These are phyloP conservation scores for Botrytis fragariae DNA, from an alignment of 2,329 filamentous ascomycete genomes.

Conservation along the genomic window DNA sequence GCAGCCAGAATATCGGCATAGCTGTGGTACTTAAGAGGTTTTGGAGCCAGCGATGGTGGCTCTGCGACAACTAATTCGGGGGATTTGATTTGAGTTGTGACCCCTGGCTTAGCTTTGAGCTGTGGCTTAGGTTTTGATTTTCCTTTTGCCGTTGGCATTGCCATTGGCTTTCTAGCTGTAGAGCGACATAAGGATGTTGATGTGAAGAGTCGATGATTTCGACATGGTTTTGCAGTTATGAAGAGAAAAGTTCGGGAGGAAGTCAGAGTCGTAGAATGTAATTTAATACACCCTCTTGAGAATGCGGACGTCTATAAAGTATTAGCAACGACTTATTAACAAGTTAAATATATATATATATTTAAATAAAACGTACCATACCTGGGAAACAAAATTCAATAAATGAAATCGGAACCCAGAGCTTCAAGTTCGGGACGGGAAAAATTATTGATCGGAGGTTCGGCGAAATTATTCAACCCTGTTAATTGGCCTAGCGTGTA, in stretches of 20 bases:
- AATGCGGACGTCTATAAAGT: constrained; percentile 39
- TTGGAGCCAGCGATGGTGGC: constrained; percentile 1
- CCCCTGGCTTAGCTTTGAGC: constrained; percentile 11
- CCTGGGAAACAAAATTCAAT: constrained; percentile 21
- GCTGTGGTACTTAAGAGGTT: constrained; percentile 39
- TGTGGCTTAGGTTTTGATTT: constrained; percentile 14
- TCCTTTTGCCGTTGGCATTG: not conserved
- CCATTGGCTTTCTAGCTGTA: constrained; percentile 22
- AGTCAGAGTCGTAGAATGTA: constrained; percentile 26
- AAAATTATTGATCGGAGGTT: constrained; percentile 27
- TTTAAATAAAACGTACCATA: constrained; percentile 7
- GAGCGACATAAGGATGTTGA: constrained; percentile 28
- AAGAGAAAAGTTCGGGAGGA: constrained; percentile 20
- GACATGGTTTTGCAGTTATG: constrained; percentile 22
- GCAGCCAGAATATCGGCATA: constrained; percentile 55
- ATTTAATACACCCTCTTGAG: constrained; percentile 38
- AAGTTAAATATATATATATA: not conserved
- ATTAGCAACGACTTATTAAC: constrained; percentile 21
- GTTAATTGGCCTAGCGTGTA: constrained; percentile 18
- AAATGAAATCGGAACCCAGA: not conserved
- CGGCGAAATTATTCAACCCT: constrained; percentile 23
- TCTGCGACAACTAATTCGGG: not conserved
- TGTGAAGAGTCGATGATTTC: constrained; percentile 28
- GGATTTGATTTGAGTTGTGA: constrained; percentile 1
- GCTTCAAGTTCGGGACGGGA: constrained; percentile 12